phyloP scores from a whole-genome alignment of 1,139 yeast species.

The Kluyveromyces sp. region DNA sequence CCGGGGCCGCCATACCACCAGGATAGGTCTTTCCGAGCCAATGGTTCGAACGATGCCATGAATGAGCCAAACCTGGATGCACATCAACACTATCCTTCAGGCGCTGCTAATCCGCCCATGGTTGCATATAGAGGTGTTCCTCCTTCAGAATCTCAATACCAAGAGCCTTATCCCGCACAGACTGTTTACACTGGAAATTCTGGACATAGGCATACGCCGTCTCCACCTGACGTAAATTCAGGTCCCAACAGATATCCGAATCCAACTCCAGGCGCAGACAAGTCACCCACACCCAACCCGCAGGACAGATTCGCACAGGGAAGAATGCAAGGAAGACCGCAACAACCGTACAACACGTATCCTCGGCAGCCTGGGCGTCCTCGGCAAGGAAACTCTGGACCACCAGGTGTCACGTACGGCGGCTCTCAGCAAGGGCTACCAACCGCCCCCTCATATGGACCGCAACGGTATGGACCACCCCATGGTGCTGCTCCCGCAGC shows the following conservation, averaged over 20 bases:
- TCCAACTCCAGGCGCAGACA: not conserved
- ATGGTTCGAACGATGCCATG: not conserved
- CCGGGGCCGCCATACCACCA: not conserved
- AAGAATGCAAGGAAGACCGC: not conserved
- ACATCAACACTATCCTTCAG: not conserved
- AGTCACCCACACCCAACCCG: slow-evolving; percentile 1
- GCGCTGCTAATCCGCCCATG: not conserved
- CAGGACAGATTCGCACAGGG: not conserved
- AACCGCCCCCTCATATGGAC: slow-evolving; percentile 1
- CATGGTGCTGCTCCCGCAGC: too few species aligned
- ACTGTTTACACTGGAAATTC: not conserved
- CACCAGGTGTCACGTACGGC: not conserved
- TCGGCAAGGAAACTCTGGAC: not conserved
- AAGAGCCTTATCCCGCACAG: not conserved
- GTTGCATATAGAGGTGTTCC: not conserved
- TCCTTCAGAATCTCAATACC: not conserved
- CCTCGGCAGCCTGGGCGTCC: not conserved
- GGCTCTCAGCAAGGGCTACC: too few species aligned
- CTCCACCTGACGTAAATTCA: not conserved
- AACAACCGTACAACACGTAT: not conserved
- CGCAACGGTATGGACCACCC: slow-evolving; percentile 2
- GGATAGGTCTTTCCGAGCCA: not conserved
- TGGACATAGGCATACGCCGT: not conserved
- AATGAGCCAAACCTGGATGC: not conserved
- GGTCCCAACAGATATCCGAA: not conserved